Conservation (phyloP, 2,329 filamentous ascomycete genomes). For the Myriosclerotinia curreyana region DNA sequence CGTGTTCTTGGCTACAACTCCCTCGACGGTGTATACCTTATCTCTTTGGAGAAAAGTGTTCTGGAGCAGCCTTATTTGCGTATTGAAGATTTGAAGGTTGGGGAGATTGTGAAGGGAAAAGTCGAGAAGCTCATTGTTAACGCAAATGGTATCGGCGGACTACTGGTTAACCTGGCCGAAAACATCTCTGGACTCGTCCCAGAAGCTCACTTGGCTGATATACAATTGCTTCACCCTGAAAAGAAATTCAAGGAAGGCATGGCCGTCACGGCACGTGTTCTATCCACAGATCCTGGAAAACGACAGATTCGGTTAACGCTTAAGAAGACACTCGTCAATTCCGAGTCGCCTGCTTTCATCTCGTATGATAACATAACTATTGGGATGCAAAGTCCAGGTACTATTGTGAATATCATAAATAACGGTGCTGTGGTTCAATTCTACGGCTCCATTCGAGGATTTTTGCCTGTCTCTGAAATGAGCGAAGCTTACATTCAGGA, state of each 20-base stretch:
- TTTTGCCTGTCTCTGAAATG: slow-evolving; percentile 93
- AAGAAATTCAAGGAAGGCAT: slow-evolving; percentile 91
- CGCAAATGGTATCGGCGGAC: slow-evolving; percentile 71
- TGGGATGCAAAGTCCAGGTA: slow-evolving; percentile 79
- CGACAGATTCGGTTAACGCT: slow-evolving; percentile 81
- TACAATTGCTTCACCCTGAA: slow-evolving; percentile 85
- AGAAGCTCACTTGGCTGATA: slow-evolving; percentile 83
- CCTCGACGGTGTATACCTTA: slow-evolving; percentile 77
- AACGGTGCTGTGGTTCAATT: slow-evolving; percentile 89
- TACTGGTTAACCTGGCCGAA: slow-evolving; percentile 81
- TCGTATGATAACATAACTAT: slow-evolving; percentile 70
- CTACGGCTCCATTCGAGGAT: slow-evolving; percentile 78
- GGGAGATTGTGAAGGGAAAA: slow-evolving; percentile 74
- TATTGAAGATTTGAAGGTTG: slow-evolving; percentile 84
- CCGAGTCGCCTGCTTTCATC: slow-evolving; percentile 75
- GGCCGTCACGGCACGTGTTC: slow-evolving; percentile 77
- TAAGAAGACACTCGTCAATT: slow-evolving; percentile 93
- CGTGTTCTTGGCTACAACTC: slow-evolving; percentile 84
- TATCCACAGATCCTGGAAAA: slow-evolving; percentile 74
- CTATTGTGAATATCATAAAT: slow-evolving; percentile 74
- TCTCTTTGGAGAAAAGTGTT: slow-evolving; percentile 79
- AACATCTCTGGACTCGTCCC: slow-evolving; percentile 86
- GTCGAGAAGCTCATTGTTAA: slow-evolving; percentile 83
- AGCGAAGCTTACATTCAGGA: slow-evolving; percentile 94
- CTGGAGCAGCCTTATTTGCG: slow-evolving; percentile 86